A percentile compares a stretch with the other conserved stretches of the same genome.
These are phyloP conservation scores for Parasitella parasitica DNA, from an alignment of 371 early-diverging fungal species.

Conservation along the genomic window DNA sequence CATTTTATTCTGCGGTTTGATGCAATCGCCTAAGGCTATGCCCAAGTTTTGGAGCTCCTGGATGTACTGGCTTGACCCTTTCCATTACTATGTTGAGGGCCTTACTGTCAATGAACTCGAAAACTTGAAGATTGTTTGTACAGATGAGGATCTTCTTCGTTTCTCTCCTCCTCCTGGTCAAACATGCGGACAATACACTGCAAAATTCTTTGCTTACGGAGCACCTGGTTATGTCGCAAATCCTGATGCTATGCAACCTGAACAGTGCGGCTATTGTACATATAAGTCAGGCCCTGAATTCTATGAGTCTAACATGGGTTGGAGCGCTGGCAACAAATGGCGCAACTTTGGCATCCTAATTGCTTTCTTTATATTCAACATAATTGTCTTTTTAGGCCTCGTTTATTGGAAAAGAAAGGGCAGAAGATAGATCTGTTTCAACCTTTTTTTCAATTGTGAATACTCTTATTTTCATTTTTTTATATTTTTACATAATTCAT, in stretches of 20 bases:
- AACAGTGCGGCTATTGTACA: constrained; percentile 64
- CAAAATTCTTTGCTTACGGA: constrained; percentile 37
- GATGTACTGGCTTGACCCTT: constrained; percentile 73
- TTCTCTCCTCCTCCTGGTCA: constrained; percentile 57
- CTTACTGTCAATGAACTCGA: constrained; percentile 64
- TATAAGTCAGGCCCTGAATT: constrained; percentile 56
- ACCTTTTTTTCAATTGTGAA: no score
- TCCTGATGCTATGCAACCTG: constrained; percentile 38
- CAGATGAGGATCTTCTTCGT: constrained; percentile 36
- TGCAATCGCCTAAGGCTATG: constrained; percentile 56
- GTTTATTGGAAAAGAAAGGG: constrained; percentile 26
- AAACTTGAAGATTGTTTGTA: constrained; percentile 45
- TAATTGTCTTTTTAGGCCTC: constrained; percentile 31
- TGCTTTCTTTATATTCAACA: constrained; percentile 51
- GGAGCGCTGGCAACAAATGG: constrained; percentile 57
- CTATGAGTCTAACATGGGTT: constrained; percentile 20
- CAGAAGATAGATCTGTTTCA: constrained; percentile 15
- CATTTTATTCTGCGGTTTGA: constrained; percentile 63
- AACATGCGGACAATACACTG: constrained; percentile 59
- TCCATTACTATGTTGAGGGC: constrained; percentile 68
- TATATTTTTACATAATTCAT: neutral
- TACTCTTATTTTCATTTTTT: neutral
- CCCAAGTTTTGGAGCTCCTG: constrained; percentile 68
- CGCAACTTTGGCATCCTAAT: constrained; percentile 64
- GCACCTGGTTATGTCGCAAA: constrained; percentile 58